Conservation (phyloP, 306 rosid species). For the Pueraria montana region DNA sequence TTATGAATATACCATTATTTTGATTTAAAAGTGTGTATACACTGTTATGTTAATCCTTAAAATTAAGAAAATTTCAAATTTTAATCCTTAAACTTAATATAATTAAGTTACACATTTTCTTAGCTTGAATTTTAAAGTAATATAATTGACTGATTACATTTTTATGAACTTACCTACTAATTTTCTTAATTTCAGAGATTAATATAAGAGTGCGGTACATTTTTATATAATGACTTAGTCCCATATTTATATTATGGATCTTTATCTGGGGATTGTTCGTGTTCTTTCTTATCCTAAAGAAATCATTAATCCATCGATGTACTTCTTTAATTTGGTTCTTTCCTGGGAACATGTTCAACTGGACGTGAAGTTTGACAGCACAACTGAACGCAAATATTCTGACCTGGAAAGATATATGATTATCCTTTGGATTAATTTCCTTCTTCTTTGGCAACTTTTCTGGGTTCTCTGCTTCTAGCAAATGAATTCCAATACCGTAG, state of each 20-base stretch:
- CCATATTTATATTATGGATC: not conserved
- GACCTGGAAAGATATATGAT: constrained; percentile 96
- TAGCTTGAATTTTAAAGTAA: too few species aligned
- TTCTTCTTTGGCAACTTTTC: constrained; percentile 69
- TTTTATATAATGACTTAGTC: too few species aligned
- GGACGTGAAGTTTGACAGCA: not conserved
- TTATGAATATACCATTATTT: too few species aligned
- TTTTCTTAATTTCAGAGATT: too few species aligned
- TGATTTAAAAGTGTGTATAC: too few species aligned
- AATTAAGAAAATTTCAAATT: too few species aligned
- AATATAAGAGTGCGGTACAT: too few species aligned
- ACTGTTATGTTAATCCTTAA: too few species aligned
- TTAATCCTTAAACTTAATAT: too few species aligned
- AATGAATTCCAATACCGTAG: constrained; percentile 87
- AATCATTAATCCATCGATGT: not conserved
- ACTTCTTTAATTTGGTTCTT: constrained; percentile 6
- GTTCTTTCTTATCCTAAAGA: not conserved
- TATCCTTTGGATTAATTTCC: constrained; percentile 92
- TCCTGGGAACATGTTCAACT: not conserved
- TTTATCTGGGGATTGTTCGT: not conserved
- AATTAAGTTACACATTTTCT: too few species aligned
- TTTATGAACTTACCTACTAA: too few species aligned
- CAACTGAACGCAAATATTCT: not conserved
- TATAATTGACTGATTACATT: too few species aligned
- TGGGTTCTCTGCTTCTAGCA: constrained; percentile 75